Conservation (phyloP, 768 basidiomycete species). For the Lentinula sp. region DNA sequence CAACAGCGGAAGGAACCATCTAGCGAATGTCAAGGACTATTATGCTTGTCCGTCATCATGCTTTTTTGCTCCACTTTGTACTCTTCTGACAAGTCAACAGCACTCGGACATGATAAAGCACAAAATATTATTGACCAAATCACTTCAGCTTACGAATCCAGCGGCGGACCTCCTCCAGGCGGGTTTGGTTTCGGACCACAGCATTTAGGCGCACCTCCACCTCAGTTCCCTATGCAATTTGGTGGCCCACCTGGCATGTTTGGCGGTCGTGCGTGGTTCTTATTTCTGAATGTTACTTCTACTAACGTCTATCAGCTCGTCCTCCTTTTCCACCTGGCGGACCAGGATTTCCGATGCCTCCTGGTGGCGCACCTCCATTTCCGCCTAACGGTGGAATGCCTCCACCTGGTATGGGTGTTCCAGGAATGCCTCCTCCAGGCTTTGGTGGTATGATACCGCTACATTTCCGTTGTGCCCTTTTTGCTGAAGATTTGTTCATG, state of each 20-base stretch:
- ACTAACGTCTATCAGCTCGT: slow-evolving; percentile 33
- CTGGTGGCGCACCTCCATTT: slow-evolving; percentile 66
- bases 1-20: slow-evolving; percentile 95
- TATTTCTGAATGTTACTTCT: slow-evolving; percentile 1
- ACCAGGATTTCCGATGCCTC: slow-evolving; percentile 43
- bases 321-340: slow-evolving; percentile 66
- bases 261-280: background rate
- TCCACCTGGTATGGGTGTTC: slow-evolving; percentile 33
- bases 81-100: slow-evolving; percentile 28
- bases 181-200: slow-evolving; percentile 85
- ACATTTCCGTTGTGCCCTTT: slow-evolving; percentile 5
- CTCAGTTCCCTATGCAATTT: slow-evolving; percentile 16
- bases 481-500: background rate
- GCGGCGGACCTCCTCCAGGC: slow-evolving; percentile 80
- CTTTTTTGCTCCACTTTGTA: background rate
- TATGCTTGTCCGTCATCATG: slow-evolving; percentile 69
- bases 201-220: slow-evolving; percentile 56
- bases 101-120: slow-evolving; percentile 92
- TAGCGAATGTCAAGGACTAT: slow-evolving; percentile 94
- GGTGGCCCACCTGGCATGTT: slow-evolving; percentile 32
- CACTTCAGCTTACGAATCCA: slow-evolving; percentile 85
- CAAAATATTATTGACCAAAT: slow-evolving; percentile 99
- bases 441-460: slow-evolving; percentile 32
- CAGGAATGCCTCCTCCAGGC: slow-evolving; percentile 35
- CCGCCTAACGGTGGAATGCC: slow-evolving; percentile 52